Percentiles rank a stretch among this genome's conserved stretches.
These are phyloP conservation scores for Cladosporium sp. DNA, from an alignment of 2,329 filamentous ascomycete species.

Conservation along the genomic window DNA sequence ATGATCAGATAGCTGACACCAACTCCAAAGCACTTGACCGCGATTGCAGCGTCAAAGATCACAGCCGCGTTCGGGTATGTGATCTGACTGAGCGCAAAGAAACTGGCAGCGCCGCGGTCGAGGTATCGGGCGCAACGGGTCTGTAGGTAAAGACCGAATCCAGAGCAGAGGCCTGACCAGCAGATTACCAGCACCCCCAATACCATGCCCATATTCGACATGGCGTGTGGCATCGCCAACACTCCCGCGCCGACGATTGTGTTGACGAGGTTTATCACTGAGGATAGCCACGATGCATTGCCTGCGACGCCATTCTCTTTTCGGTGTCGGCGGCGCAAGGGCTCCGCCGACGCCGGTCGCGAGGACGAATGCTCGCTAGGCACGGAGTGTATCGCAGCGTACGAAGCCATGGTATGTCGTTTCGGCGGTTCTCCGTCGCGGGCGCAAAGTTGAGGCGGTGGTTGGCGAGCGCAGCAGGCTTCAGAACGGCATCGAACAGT, in stretches of 20 bases:
- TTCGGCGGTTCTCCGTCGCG: background rate
- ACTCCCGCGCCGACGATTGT: conserved; percentile 95
- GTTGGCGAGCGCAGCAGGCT: background rate
- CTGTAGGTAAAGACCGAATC: conserved; percentile 92
- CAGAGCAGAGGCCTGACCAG: conserved; percentile 84
- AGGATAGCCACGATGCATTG: conserved; percentile 81
- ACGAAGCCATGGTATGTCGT: conserved; percentile 36
- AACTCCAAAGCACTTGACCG: conserved; percentile 96
- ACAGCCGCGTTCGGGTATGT: conserved; percentile 96
- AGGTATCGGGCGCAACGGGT: conserved; percentile 88
- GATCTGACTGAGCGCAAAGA: conserved; percentile 93
- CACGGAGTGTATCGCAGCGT: conserved; percentile 39
- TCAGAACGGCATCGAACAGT: conserved; percentile 3
- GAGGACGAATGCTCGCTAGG: conserved; percentile 33
- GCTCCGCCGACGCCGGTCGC: conserved; percentile 36
- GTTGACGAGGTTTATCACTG: conserved; percentile 91
- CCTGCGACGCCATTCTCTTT: conserved; percentile 65
- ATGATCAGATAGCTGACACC: conserved; percentile 98
- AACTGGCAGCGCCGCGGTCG: conserved; percentile 80
- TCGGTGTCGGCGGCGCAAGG: conserved; percentile 52
- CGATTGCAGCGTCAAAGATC: conserved; percentile 91
- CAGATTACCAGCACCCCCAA: conserved; percentile 77
- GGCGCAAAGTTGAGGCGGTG: background rate
- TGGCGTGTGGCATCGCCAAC: conserved; percentile 88
- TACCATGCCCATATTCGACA: conserved; percentile 91